Base-by-base conservation (phyloP, 2,329 filamentous ascomycete species). In the Aspergillus unguis region DNA sequence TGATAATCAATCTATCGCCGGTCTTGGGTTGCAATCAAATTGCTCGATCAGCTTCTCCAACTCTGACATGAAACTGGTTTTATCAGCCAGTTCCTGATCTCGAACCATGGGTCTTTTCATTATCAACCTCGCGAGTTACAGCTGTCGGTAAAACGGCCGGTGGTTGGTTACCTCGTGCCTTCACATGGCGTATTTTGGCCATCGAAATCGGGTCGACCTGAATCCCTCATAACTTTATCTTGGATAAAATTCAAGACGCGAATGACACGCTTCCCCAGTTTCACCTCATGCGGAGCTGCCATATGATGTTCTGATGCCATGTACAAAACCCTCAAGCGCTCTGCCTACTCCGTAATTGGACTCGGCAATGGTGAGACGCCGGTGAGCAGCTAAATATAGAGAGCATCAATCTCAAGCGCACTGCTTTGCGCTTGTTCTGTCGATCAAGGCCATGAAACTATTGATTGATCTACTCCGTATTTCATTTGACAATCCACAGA, bases 301-400 rank as follows among this genome's bases (percentile, higher is more conserved):
- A 23, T 17, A 23, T 23, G 17, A 37, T 27, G 10, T 44, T 23
- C 33, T 17, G 4, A 25, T 25, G 36, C 36, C 6, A 27, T n/a
- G 17, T 17, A 36, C 23, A 46, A 27, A 31, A 8, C 28, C 23
- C 17, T 1, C 17, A 17, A 17, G 17, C 17, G 17, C 17, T 17
- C 17, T 17, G 17, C 17, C 17, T 17, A 17, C 17, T 17, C 17
- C 17, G 17, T 17, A 17, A 17, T 17, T 17, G 17, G 17, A 17
- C 17, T 17, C 17, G 17, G 42, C 31, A 9, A 38, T 36, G 7
- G 33, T 47, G 50, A 48, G 40, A 52, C 38, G 40, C 27, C 17
- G 44, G 32, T 17, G 10, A 52, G 27, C 50, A 40, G 27, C 44
- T 52, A 52, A 44, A 52, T 52, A 52, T 52, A 52, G 44, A 42